Evolutionary conservation across 2,329 filamentous ascomycete species (phyloP).

Genomic region (Pseudocercospora vitis): DNA sequence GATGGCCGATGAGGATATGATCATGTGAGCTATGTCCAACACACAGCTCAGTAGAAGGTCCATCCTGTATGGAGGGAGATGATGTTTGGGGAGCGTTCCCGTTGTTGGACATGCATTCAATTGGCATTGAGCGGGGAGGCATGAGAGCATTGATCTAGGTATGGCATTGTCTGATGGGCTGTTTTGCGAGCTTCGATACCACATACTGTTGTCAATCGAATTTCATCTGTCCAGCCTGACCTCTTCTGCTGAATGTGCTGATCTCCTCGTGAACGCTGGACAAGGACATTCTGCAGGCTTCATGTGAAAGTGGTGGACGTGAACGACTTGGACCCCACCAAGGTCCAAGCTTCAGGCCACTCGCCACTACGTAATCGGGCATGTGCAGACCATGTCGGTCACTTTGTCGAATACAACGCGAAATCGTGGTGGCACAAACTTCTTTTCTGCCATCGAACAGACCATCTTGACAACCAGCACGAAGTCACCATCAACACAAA

Average conservation of each 20-base stretch:
- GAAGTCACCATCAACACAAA: not conserved
- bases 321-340: not conserved
- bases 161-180: not conserved
- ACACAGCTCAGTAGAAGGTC: not conserved
- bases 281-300: too few species aligned
- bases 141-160: not conserved
- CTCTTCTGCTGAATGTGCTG: too few species aligned
- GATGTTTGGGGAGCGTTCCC: not conserved
- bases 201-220: conserved; percentile 2
- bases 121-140: not conserved
- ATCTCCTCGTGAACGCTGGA: too few species aligned
- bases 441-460: not conserved
- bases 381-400: not conserved
- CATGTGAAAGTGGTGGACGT: not conserved
- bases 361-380: not conserved
- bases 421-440: not conserved
- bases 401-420: conserved; percentile 1
- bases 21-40: conserved; percentile 27
- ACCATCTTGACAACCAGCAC: not conserved
- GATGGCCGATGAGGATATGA: conserved; percentile 35
- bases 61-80: not conserved
- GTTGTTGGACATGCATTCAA: conserved; percentile 8
- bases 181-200: conserved; percentile 5
- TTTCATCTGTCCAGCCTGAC: not conserved
- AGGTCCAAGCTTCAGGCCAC: not conserved